Base-by-base conservation (phyloP, 2,329 filamentous ascomycete species). In the Xylariaceae sp. region DNA sequence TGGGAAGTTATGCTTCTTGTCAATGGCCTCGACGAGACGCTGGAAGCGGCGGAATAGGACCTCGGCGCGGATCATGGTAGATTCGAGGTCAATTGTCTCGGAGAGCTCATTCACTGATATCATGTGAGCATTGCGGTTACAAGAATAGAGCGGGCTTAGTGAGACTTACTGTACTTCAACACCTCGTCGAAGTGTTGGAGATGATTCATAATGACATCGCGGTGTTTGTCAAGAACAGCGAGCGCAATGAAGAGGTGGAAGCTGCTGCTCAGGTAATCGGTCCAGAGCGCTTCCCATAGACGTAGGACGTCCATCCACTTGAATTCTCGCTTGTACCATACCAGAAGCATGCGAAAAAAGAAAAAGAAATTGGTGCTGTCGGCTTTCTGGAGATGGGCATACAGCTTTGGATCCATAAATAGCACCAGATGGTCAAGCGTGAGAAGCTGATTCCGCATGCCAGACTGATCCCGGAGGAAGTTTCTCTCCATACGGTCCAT, bases 321-420 rank as follows among this genome's bases (percentile, higher is more conserved):
- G 68, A 99, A 99, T 74, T 99, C 94, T 52, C 94, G 88, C 79
- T 99, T 99, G 75, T 94, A 99, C 94, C 94, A 99, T 8, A 99
- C 94, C 1, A 99, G 81, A 39, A 99, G 81, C 94, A 97, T 97
- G 61, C 94, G 89, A 84, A 97, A 99, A 80, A 99, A 97, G 79
- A 99, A 99, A 76, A 99, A 99, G 75, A 99, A 99, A 73, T 99
- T 99, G 23, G 94, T 99, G 69, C 89, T 95, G 69, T 99, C 95
- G 17, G 92, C 90, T 13, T 84, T 87, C 73, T 96, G 86, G 0
- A 99, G 83, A 68, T 99, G 94, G 1, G 89, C 81, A 75, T 97
- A 97, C 6, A 99, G 85, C 71, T 92, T 89, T 0, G 95, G 94
- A 66, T 99, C 94, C 86, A 99, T 92, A 59, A 99, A 90, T 71